phyloP scores from a whole-genome alignment of 306 rosid genomes.

The Cotoneaster glaucophyllus region DNA sequence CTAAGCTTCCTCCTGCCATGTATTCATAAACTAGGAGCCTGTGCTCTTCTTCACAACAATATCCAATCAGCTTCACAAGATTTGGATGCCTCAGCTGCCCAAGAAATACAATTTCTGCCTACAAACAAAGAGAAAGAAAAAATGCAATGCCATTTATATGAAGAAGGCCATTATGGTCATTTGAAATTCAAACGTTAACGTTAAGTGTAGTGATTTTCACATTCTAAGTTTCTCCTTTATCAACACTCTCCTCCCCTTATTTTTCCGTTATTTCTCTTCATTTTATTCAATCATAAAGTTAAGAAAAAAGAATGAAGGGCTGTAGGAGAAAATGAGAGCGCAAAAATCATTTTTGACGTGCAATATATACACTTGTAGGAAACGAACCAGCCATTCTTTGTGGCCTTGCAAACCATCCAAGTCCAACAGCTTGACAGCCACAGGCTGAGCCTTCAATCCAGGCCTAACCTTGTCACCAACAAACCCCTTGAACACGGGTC shows the following conservation, averaged over 20 bases:
- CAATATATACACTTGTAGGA: neutral
- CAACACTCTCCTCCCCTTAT: neutral
- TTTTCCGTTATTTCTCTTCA: neutral
- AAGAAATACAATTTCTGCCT: conserved; percentile 79
- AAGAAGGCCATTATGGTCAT: neutral
- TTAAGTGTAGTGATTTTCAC: neutral
- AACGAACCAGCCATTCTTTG: conserved; percentile 80
- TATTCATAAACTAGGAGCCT: conserved; percentile 73
- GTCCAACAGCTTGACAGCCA: conserved; percentile 74
- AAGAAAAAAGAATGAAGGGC: too few species aligned
- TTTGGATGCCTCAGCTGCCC: conserved; percentile 75
- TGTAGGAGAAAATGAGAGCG: neutral
- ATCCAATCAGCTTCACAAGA: conserved; percentile 73
- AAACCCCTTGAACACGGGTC: conserved; percentile 81
- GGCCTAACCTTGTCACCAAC: conserved; percentile 48
- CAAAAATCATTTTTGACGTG: too few species aligned
- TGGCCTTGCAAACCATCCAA: conserved; percentile 85
- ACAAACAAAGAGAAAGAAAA: conserved; percentile 3
- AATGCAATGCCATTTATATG: neutral
- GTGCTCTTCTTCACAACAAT: conserved; percentile 66
- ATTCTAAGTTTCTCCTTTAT: neutral
- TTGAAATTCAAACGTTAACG: neutral
- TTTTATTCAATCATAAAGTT: too few species aligned
- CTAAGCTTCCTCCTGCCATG: conserved; percentile 74
- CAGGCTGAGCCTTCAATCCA: conserved; percentile 66